Percentiles rank a stretch among this genome's conserved stretches.
phyloP scores from a whole-genome alignment of 2,329 filamentous ascomycete genomes.

The Endoconidiophora laricicola region DNA sequence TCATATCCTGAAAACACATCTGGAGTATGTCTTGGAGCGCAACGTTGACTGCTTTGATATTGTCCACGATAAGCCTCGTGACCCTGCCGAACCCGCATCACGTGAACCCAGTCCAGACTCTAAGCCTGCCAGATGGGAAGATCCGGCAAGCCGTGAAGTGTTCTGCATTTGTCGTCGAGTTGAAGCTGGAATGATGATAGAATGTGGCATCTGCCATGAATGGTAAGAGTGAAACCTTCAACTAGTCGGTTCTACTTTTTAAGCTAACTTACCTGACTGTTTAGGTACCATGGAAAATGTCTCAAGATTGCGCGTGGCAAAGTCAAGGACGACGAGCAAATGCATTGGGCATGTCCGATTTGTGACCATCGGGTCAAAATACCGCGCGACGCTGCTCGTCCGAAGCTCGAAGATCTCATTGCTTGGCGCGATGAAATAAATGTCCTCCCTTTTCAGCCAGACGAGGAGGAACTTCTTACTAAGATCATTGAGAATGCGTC shows the following conservation, averaged over 20 bases:
- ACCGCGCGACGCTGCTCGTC: conserved; percentile 83
- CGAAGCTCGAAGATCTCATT: conserved; percentile 80
- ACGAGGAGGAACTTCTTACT: conserved; percentile 77
- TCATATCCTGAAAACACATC: conserved; percentile 86
- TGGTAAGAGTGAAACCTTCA: conserved; percentile 45
- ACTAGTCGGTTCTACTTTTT: no score
- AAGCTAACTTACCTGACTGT: background rate
- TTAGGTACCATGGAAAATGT: conserved; percentile 92
- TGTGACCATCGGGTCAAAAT: conserved; percentile 97
- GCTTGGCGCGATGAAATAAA: conserved; percentile 72
- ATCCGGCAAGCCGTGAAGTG: conserved; percentile 55
- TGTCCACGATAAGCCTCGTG: conserved; percentile 63
- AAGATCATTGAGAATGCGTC: conserved; percentile 75
- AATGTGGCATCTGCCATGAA: conserved; percentile 94
- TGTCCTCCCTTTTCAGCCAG: conserved; percentile 76
- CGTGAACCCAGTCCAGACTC: conserved; percentile 52
- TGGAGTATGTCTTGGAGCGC: conserved; percentile 80
- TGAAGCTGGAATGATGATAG: conserved; percentile 98
- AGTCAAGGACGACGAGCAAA: conserved; percentile 90
- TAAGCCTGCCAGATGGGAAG: conserved; percentile 38
- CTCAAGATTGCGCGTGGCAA: conserved; percentile 95
- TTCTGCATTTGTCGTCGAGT: conserved; percentile 92
- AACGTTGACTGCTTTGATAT: conserved; percentile 88
- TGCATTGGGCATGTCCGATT: conserved; percentile 76
- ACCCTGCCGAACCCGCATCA: conserved; percentile 83